A percentile compares a stretch with the other conserved stretches of the same genome.
phyloP scores from a whole-genome alignment of 2,329 filamentous ascomycete species.

The Trichophaea hybrida region DNA sequence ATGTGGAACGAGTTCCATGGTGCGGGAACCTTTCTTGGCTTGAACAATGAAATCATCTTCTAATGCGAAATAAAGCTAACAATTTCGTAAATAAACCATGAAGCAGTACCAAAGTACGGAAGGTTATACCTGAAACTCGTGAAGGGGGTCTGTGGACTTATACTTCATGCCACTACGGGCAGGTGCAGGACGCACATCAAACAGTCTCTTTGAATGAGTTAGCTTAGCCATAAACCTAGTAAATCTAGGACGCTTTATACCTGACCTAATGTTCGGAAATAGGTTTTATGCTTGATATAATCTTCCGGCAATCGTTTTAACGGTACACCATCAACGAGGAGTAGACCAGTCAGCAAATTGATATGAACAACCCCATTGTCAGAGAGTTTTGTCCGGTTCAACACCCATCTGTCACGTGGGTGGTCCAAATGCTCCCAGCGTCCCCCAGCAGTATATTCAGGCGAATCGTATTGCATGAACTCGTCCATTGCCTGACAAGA shows the following conservation, averaged over 20 bases:
- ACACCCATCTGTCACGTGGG: constrained; percentile 29
- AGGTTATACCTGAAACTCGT: no score
- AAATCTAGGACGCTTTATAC: constrained; percentile 28
- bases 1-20: constrained; percentile 28
- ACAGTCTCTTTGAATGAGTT: no score
- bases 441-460: constrained; percentile 25
- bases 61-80: background rate
- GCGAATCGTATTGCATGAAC: constrained; percentile 26
- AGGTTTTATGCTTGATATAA: constrained; percentile 35
- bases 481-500: constrained; percentile 22
- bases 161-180: no score
- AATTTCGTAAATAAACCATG: constrained; percentile 10
- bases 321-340: constrained; percentile 41
- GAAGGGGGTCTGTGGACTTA: no score
- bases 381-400: constrained; percentile 12
- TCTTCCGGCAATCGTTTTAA: constrained; percentile 36
- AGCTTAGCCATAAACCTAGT: no score
- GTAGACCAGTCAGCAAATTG: constrained; percentile 39
- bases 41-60: background rate
- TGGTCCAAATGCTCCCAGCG: constrained; percentile 25
- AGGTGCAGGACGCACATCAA: no score
- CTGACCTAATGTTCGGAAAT: constrained; percentile 36
- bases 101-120: constrained; percentile 4
- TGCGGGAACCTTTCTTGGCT: background rate
- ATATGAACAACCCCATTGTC: constrained; percentile 31